Evolutionary conservation across 2,329 filamentous ascomycete species (phyloP).

Genomic region (Ramularia endophylla): DNA sequence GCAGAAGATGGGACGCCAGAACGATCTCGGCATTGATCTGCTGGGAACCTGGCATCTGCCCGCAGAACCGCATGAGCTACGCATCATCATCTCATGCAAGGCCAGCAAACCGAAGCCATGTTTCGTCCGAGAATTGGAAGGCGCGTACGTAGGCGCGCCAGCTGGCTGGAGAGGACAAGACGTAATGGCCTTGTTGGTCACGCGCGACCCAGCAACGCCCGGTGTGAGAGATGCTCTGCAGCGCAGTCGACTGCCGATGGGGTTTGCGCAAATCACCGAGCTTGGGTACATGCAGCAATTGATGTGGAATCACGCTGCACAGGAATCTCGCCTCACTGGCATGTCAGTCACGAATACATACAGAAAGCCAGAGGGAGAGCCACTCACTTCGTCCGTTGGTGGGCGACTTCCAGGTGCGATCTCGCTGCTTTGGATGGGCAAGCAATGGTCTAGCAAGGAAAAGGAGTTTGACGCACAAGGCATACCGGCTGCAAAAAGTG

Average conservation of each 20-base stretch:
- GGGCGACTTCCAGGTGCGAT: constrained; percentile 13
- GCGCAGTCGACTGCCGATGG: constrained; percentile 63
- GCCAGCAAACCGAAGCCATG: constrained; percentile 48
- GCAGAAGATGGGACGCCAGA: constrained; percentile 57
- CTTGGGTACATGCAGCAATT: constrained; percentile 60
- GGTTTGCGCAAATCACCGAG: constrained; percentile 57
- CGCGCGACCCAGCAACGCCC: constrained; percentile 64
- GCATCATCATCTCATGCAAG: constrained; percentile 64
- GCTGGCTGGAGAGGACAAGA: constrained; percentile 61
- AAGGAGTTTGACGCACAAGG: no score
- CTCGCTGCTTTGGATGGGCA: constrained; percentile 26
- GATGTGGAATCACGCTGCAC: constrained; percentile 64
- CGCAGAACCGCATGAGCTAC: constrained; percentile 21
- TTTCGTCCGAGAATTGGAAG: constrained; percentile 69
- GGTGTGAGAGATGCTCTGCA: constrained; percentile 70
- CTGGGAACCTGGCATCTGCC: constrained; percentile 64
- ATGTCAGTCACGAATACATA: constrained; percentile 26
- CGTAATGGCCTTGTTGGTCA: constrained; percentile 66
- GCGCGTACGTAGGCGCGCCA: constrained; percentile 68
- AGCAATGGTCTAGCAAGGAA: constrained; percentile 13
- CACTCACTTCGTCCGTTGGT: neutral
- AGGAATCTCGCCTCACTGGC: constrained; percentile 57
- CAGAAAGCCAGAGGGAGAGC: neutral
- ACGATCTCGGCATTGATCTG: constrained; percentile 69
- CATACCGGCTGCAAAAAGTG: no score